These are phyloP conservation scores for Epichloe gansuensis DNA, from an alignment of 2,329 filamentous ascomycete species.

Conservation along the genomic window DNA sequence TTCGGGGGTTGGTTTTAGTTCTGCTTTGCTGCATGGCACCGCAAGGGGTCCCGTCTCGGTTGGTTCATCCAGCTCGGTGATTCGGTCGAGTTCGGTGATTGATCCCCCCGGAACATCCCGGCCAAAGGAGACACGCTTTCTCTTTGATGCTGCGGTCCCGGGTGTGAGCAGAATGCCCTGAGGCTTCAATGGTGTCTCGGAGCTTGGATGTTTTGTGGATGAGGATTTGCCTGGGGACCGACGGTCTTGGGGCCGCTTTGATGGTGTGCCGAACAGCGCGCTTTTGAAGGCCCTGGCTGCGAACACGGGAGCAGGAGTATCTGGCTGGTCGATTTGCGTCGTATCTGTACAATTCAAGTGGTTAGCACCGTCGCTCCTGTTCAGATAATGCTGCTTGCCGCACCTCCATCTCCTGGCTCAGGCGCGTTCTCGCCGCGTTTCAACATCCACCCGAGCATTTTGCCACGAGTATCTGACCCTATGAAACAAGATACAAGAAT, in stretches of 20 bases:
- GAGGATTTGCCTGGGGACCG: constrained; percentile 10
- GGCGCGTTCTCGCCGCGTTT: constrained; percentile 30
- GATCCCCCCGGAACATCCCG: constrained; percentile 32
- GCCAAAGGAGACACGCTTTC: constrained; percentile 54
- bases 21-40: constrained; percentile 16
- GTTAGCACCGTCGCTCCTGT: neutral
- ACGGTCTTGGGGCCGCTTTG: constrained; percentile 23
- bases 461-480: neutral
- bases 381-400: neutral
- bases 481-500: neutral
- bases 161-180: constrained; percentile 51
- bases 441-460: constrained; percentile 49
- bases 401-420: constrained; percentile 16
- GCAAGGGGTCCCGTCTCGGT: constrained; percentile 27
- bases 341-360: constrained; percentile 18
- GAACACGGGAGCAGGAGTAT: constrained; percentile 54
- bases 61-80: constrained; percentile 30
- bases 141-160: constrained; percentile 44
- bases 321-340: constrained; percentile 42
- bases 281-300: constrained; percentile 52
- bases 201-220: constrained; percentile 14
- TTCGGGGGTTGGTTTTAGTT: neutral
- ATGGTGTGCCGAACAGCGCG: constrained; percentile 49
- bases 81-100: constrained; percentile 5
- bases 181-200: constrained; percentile 35